A percentile compares a stretch with the other conserved stretches of the same genome.
These are phyloP conservation scores for Chrysanthemum lavandulifolium DNA, from an alignment of 129 eudicot genomes.

Conservation along the genomic window DNA sequence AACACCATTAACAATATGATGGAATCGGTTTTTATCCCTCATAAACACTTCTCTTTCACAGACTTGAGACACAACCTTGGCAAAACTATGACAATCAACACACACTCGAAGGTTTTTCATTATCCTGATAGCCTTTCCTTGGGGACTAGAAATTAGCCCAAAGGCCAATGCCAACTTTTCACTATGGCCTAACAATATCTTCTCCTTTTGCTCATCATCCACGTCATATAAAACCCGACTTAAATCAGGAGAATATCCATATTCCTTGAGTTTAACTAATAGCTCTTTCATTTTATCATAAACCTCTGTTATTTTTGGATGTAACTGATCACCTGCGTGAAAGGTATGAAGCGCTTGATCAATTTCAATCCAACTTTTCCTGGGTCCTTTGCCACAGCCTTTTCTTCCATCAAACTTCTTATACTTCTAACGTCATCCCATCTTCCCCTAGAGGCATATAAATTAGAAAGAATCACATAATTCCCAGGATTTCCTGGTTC, in stretches of 20 bases:
- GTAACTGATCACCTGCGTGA: conserved; percentile 56
- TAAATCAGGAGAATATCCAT: conserved; percentile 67
- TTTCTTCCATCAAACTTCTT: conserved; percentile 67
- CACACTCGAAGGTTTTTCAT: conserved; percentile 81
- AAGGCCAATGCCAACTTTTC: conserved; percentile 79
- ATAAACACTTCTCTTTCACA: conserved; percentile 62
- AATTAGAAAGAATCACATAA: conserved; percentile 73
- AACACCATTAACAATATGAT: conserved; percentile 55
- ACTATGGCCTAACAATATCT: conserved; percentile 75
- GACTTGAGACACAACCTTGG: conserved; percentile 61
- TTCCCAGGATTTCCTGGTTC: conserved; percentile 90
- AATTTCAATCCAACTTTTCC: conserved; percentile 93
- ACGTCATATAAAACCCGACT: conserved; percentile 65
- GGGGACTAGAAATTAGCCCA: conserved; percentile 48
- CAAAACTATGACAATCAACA: conserved; percentile 85
- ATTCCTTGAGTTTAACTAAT: conserved; percentile 48
- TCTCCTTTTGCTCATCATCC: conserved; percentile 86
- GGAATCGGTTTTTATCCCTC: conserved; percentile 74
- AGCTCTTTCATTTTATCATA: conserved; percentile 52
- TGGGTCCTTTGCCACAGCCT: conserved; percentile 63
- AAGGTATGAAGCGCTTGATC: conserved; percentile 68
- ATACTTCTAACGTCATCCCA: conserved; percentile 74
- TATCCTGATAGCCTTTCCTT: conserved; percentile 52
- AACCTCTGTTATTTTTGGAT: conserved; percentile 55
- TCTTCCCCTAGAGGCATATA: conserved; percentile 72